Conservation (phyloP, 1,284 basidiomycete genomes). For the Cronartium quercuum region DNA sequence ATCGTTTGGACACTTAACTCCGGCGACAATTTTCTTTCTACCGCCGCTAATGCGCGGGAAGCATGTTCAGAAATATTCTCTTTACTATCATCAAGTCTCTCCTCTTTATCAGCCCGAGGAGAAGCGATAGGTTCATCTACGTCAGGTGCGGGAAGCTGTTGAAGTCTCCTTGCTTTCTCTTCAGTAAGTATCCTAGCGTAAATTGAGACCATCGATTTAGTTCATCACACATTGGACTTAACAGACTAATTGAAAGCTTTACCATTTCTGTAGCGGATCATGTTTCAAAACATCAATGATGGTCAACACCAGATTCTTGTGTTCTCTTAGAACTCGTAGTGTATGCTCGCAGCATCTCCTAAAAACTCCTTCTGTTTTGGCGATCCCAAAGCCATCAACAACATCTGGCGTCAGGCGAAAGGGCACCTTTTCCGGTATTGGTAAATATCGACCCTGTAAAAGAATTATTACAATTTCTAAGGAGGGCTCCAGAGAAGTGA, state of each 20-base stretch:
- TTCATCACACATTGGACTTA: neutral
- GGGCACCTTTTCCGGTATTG: slow-evolving; percentile 80
- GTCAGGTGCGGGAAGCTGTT: slow-evolving; percentile 14
- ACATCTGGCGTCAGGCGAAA: slow-evolving; percentile 91
- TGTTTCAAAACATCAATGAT: slow-evolving; percentile 95
- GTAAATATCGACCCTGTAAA: slow-evolving; percentile 68
- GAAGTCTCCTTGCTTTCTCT: slow-evolving; percentile 41
- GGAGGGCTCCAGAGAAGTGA: neutral
- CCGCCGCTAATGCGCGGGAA: slow-evolving; percentile 73
- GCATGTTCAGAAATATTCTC: slow-evolving; percentile 63
- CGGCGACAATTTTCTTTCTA: slow-evolving; percentile 72
- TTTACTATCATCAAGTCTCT: slow-evolving; percentile 40
- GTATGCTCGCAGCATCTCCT: slow-evolving; percentile 92
- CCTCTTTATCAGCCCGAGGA: slow-evolving; percentile 1
- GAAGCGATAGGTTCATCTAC: slow-evolving; percentile 12
- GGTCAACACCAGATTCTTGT: slow-evolving; percentile 81
- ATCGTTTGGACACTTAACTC: slow-evolving; percentile 83
- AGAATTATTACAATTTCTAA: neutral
- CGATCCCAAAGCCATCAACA: slow-evolving; percentile 84
- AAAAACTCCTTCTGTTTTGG: slow-evolving; percentile 89
- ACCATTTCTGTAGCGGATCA: slow-evolving; percentile 91
- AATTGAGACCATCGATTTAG: neutral
- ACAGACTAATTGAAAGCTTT: slow-evolving; percentile 41
- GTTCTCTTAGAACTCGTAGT: slow-evolving; percentile 75
- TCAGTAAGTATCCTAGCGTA: slow-evolving; percentile 42